Conservation (phyloP, 164 flowering plant species). For the Vitis rupestris region DNA sequence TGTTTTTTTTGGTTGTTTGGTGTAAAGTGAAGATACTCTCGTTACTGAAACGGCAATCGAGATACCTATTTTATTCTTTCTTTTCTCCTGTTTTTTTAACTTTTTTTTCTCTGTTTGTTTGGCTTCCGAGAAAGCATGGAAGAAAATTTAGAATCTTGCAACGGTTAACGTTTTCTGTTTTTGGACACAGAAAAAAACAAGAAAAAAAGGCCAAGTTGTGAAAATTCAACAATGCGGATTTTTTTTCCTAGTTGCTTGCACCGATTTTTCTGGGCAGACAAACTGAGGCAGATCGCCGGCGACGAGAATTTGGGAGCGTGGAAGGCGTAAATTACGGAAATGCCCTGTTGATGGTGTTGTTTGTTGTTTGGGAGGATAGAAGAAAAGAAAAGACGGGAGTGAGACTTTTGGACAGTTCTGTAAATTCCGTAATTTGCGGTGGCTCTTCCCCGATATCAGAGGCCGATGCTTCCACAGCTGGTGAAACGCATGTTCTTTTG, state of each 20-base stretch:
- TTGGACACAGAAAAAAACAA: background rate
- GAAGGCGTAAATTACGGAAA: conserved; percentile 3
- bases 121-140: background rate
- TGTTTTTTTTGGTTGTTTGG: background rate
- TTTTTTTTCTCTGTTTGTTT: background rate
- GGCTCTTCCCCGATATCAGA: background rate
- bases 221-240: too few relatives aligned
- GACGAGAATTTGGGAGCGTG: background rate
- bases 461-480: background rate
- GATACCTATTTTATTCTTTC: background rate
- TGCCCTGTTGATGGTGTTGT: background rate
- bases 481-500: background rate
- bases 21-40: background rate
- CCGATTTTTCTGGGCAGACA: background rate
- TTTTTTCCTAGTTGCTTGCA: background rate
- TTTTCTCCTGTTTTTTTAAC: background rate
- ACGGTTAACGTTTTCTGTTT: background rate
- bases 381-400: background rate
- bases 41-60: conserved; percentile 2
- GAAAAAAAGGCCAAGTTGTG: too few relatives aligned
- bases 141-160: background rate
- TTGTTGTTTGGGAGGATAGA: background rate
- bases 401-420: background rate
- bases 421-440: conserved; percentile 4
- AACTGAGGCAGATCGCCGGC: background rate